Conservation (phyloP, 2,329 filamentous ascomycete species). For the Pseudocercospora vitis region DNA sequence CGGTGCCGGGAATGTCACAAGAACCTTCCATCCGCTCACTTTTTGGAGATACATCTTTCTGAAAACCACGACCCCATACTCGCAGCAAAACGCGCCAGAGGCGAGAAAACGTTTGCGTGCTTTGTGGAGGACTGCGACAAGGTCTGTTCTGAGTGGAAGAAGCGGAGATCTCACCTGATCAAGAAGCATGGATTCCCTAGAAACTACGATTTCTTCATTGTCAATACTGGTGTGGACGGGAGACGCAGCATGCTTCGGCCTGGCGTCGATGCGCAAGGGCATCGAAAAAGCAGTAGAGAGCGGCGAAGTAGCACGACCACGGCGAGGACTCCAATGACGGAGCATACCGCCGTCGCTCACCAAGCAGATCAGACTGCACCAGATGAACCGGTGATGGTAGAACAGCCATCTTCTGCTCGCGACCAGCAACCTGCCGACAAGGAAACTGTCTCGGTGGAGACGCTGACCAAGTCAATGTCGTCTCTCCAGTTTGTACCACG, state of each 20-base stretch:
- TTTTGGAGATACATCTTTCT: conserved; percentile 80
- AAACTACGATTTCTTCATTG: conserved; percentile 84
- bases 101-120: conserved; percentile 89
- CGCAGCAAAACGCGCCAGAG: conserved; percentile 69
- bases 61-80: conserved; percentile 86
- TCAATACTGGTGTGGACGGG: conserved; percentile 86
- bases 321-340: conserved; percentile 25
- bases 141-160: conserved; percentile 78
- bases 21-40: conserved; percentile 83
- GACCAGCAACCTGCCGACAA: conserved; percentile 1
- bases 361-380: conserved; percentile 13
- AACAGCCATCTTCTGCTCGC: neutral
- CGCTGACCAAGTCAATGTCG: conserved; percentile 27
- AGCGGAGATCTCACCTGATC: conserved; percentile 82
- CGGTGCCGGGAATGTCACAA: conserved; percentile 80
- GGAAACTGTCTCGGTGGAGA: conserved; percentile 17
- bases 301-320: conserved; percentile 22
- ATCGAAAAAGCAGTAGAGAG: conserved; percentile 37
- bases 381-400: neutral
- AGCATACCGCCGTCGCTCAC: conserved; percentile 26
- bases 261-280: conserved; percentile 38
- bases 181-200: conserved; percentile 89
- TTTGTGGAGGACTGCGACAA: conserved; percentile 87
- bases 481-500: conserved; percentile 28
- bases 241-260: conserved; percentile 74